Base-by-base conservation (phyloP, 2,329 filamentous ascomycete species). In the Phyllosticta citriasiana region DNA sequence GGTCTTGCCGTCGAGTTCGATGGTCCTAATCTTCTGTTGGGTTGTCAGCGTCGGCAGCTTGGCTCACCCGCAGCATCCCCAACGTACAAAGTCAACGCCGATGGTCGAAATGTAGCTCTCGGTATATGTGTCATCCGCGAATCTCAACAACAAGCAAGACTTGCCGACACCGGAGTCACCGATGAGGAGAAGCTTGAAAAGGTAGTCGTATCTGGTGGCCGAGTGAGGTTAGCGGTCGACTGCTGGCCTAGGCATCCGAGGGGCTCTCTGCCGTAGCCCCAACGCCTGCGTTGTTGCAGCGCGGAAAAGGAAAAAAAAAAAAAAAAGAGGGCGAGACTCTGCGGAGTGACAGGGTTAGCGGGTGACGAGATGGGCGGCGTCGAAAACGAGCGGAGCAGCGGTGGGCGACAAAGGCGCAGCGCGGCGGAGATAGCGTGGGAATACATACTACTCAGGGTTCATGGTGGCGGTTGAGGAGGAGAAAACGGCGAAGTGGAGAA, bases 171-270 rank as follows among this genome's bases (percentile, higher is more conserved):
- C 94, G 77, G 94, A 99, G 78, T 99, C 94, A 79, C 94, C 94
- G 86, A 99, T 99, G 82, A 99, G 93, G 79, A 99, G 90, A 68
- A 99, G 91, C 87, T 99, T 99, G 87, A 99, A 99, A 74, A 99
- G 91, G 79, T 99, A 99, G 78, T 99, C 94, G 89, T 99, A 99
- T 94, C 94, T 97, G 50, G 35, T 24, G n/a, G 57, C 54, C 50
- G 55, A 53, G 55, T 52, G 60, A 52, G 56, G 51, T 62, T 55
- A 62, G 60, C 60, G 30, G 22, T 53, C 27, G 24, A 24, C 60
- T 52, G 27, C 26, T 22, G 58, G 53, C 9, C 53, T 27, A 53
- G 58, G 25, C 35, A 54, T 54, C 58, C 52, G 40, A 47, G 57
- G 52, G 60, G 52, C 52, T 51, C 24, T 55, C 19, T 50, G 6